Evolutionary conservation across 176 grass and related monocot genomes (phyloP).

Genomic region (Oropetium thomaeum): DNA sequence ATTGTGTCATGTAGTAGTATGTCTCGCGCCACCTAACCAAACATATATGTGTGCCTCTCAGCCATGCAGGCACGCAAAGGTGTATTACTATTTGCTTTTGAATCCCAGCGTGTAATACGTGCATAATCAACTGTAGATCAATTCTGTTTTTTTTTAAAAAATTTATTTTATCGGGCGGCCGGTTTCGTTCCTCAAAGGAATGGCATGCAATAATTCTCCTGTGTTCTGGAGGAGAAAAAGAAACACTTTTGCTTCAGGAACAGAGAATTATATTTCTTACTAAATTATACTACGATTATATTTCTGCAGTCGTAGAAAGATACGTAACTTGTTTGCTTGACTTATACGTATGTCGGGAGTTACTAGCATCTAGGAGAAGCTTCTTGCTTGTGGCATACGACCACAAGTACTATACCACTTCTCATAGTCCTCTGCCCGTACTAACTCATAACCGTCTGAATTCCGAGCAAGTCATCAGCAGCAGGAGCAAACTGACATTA

Average conservation of each 20-base stretch:
- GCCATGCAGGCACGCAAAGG: background rate
- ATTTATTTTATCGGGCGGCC: too few relatives aligned
- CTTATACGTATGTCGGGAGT: background rate
- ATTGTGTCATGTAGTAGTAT: constrained; percentile 32
- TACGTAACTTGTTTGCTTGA: too few relatives aligned
- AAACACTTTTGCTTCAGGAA: too few relatives aligned
- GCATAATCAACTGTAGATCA: too few relatives aligned
- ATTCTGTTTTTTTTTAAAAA: too few relatives aligned
- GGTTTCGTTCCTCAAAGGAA: background rate
- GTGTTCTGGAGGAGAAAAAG: background rate
- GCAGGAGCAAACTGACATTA: background rate
- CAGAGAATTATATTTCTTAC: too few relatives aligned
- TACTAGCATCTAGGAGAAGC: background rate
- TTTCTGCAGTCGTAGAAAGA: too few relatives aligned
- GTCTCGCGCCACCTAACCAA: background rate
- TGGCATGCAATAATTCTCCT: background rate
- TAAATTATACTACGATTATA: too few relatives aligned
- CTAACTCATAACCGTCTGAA: background rate
- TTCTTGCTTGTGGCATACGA: background rate
- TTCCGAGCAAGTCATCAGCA: constrained; percentile 26
- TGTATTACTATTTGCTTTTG: constrained; percentile 11
- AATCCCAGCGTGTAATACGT: background rate
- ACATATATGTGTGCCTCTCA: background rate
- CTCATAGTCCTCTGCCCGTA: background rate
- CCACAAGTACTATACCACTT: background rate